Conservation (phyloP, 257 asterid genomes). For the Solanum pinnatisectum region DNA sequence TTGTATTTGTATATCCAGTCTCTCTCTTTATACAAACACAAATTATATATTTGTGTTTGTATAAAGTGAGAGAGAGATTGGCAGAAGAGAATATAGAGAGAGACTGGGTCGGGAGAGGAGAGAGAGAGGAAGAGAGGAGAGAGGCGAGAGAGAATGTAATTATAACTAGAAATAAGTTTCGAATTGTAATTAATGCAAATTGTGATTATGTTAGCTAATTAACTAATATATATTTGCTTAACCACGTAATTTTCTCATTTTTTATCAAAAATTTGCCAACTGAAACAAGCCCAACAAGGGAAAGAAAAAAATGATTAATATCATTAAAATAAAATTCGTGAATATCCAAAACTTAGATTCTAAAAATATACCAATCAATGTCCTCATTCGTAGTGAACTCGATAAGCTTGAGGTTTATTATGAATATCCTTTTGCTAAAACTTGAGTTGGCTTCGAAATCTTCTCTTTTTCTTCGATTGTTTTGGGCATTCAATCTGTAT, state of each 20-base stretch:
- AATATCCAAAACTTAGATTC: slow-evolving; percentile 61
- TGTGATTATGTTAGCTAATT: neutral
- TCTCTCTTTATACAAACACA: neutral
- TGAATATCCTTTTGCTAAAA: slow-evolving; percentile 55
- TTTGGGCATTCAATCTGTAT: neutral
- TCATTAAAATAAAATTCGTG: slow-evolving; percentile 43
- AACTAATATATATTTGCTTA: too few species aligned
- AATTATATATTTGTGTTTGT: neutral
- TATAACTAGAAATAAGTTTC: neutral
- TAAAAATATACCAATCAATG: slow-evolving; percentile 57
- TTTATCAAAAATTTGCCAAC: slow-evolving; percentile 21
- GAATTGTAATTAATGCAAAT: too few species aligned
- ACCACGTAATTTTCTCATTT: too few species aligned
- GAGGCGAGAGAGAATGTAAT: neutral
- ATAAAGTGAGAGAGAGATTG: neutral
- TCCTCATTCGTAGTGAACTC: slow-evolving; percentile 57
- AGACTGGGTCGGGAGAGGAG: neutral
- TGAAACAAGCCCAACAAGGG: slow-evolving; percentile 42
- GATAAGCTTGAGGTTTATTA: slow-evolving; percentile 49
- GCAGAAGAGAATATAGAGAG: neutral
- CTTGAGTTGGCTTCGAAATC: slow-evolving; percentile 21
- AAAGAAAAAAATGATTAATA: slow-evolving; percentile 38
- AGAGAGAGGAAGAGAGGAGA: too few species aligned
- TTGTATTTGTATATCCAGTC: too few species aligned
- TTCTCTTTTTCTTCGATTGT: neutral